Percentiles rank a stretch among this genome's conserved stretches.
Conservation (phyloP, 2,329 filamentous ascomycete genomes). For the Penicillium sp. region DNA sequence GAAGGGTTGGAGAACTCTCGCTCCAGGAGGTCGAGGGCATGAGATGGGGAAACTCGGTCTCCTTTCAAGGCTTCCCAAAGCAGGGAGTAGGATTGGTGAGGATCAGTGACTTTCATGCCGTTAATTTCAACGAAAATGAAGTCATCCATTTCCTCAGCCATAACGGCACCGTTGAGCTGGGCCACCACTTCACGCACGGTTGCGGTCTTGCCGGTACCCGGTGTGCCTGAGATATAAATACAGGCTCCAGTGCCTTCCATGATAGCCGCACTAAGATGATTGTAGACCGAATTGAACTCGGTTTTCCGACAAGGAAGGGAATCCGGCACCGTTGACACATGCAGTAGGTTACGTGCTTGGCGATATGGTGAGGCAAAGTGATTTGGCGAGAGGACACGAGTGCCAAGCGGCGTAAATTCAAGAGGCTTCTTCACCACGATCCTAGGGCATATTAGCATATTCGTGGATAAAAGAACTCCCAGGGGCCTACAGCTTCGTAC, state of each 20-base stretch:
- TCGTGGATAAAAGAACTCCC: too few species aligned
- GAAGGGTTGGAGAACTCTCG: slow-evolving; percentile 90
- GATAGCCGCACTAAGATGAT: slow-evolving; percentile 90
- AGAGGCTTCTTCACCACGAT: slow-evolving; percentile 81
- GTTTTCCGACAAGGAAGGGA: slow-evolving; percentile 87
- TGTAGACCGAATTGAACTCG: slow-evolving; percentile 90
- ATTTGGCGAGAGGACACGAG: slow-evolving; percentile 73
- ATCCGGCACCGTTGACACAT: slow-evolving; percentile 88
- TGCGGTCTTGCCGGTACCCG: slow-evolving; percentile 94
- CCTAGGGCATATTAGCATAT: slow-evolving; percentile 28
- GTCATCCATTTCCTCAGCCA: slow-evolving; percentile 88
- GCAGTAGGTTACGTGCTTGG: slow-evolving; percentile 79
- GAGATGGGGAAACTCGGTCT: slow-evolving; percentile 85
- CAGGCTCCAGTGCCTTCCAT: slow-evolving; percentile 90
- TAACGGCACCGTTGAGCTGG: slow-evolving; percentile 81
- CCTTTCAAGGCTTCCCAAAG: slow-evolving; percentile 95
- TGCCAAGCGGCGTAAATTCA: slow-evolving; percentile 94
- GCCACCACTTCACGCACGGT: slow-evolving; percentile 94
- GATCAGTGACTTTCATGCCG: slow-evolving; percentile 98
- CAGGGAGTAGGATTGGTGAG: slow-evolving; percentile 90
- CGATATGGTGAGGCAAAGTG: slow-evolving; percentile 83
- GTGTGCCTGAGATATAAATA: slow-evolving; percentile 99
- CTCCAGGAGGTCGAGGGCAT: slow-evolving; percentile 87
- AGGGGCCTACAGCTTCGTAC: slow-evolving; percentile 26
- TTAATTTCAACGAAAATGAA: slow-evolving; percentile 99